Conservation (phyloP, 768 basidiomycete species). For the Psilocybe azurescens region DNA sequence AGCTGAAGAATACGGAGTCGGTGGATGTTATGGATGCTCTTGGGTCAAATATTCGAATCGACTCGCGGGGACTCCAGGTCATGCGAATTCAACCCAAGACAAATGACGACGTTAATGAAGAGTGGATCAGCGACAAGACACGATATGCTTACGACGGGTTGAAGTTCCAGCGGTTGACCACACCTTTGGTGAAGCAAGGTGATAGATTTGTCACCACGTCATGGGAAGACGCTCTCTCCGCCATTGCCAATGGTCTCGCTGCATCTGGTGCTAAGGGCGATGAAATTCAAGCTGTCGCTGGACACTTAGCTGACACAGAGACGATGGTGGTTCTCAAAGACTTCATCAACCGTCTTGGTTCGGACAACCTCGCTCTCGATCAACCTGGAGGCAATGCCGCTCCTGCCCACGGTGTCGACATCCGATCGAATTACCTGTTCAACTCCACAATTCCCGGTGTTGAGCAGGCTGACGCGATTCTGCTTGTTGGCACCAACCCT, state of each 20-base stretch:
- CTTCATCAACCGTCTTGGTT: conserved; percentile 89
- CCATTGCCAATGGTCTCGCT: conserved; percentile 79
- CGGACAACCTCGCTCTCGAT: conserved; percentile 91
- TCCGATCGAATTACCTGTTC: conserved; percentile 97
- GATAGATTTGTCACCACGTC: conserved; percentile 89
- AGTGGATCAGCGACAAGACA: conserved; percentile 99
- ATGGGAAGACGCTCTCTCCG: conserved; percentile 89
- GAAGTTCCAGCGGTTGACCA: conserved; percentile 92
- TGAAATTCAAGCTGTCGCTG: conserved; percentile 95
- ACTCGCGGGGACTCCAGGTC: conserved; percentile 93
- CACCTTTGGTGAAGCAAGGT: conserved; percentile 88
- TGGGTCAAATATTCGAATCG: conserved; percentile 95
- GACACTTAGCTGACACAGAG: conserved; percentile 93
- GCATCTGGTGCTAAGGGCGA: conserved; percentile 84
- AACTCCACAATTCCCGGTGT: conserved; percentile 91
- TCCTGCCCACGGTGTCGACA: conserved; percentile 83
- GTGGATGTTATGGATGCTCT: conserved; percentile 95
- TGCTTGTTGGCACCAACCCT: conserved; percentile 96
- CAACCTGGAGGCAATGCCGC: conserved; percentile 66
- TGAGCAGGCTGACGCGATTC: conserved; percentile 90
- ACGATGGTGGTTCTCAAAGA: conserved; percentile 94
- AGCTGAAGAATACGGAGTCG: conserved; percentile 97
- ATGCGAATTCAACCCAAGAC: conserved; percentile 97
- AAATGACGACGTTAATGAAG: conserved; percentile 98
- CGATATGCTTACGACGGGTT: conserved; percentile 97